Evolutionary conservation across 1,284 basidiomycete genomes (phyloP), one percentile per base, ranked within the genome.

Genomic region (Clitocybe nebularis): DNA sequence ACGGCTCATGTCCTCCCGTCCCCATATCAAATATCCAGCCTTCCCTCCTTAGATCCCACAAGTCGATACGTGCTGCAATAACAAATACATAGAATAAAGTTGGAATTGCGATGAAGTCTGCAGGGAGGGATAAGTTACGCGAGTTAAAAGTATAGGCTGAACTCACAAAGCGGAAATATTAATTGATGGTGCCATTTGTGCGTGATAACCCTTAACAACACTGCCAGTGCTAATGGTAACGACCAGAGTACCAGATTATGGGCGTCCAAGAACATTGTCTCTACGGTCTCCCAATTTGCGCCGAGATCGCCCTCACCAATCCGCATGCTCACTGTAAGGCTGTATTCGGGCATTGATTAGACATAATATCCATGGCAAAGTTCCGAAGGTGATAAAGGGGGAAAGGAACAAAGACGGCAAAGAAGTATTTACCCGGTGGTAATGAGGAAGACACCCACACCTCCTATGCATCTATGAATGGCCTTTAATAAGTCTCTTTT

Each of bases 11-110:
- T 4, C 69, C 69, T 1, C 78, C 80, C 38, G 45, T 48, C 17
- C 61, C 64, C 9, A 91, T 77, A 60, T 95, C 84, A 57, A 98
- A 96, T n/a, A 98, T 63, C 93, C 93, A 98, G 0, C 93, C 90
- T 0, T 67, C 63, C 7, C 67, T 57, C 17, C 93, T 72, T 13
- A 98, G 67, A 10, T 62, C 61, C 1, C 60, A 63, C 11, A 97
- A 64, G 49, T 88, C 71, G 35, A 92, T 63, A 3, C 77, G 68
- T 0, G 79, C 80, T 35, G 81, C 77, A 0, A 74, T 72, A 1
- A 91, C 77, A 36, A 93, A 68, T 37, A 87, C 60, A 62, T 98
- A 98, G 66, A 98, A 98, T 11, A 92, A 48, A 35, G 81, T 56
- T 1, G 92, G 91, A 48, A 97, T 92, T 45, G 79, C 57, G 37